These are phyloP conservation scores for Barbatosphaeria neglecta DNA, from an alignment of 495 filamentous ascomycete species.

Conservation along the genomic window DNA sequence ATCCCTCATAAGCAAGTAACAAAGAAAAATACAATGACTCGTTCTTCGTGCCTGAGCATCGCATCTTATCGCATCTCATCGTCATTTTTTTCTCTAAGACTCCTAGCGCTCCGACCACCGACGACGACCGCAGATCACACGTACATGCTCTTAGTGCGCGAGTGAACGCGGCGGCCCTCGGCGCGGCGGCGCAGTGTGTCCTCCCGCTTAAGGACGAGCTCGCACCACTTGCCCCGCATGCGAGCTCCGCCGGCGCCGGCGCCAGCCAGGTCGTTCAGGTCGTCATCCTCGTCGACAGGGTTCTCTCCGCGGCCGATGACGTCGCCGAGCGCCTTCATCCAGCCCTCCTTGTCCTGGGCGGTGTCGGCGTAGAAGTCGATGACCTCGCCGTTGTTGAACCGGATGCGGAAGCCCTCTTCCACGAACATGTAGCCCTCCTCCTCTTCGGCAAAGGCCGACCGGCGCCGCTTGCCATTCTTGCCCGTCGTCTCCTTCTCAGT, in stretches of 20 bases:
- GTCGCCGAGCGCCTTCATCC: constrained; percentile 86
- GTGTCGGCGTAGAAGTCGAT: constrained; percentile 98
- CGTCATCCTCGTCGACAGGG: constrained; percentile 19
- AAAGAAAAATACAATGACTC: constrained; percentile 1
- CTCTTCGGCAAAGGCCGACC: constrained; percentile 93
- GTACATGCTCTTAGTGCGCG: constrained; percentile 44
- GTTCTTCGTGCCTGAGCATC: neutral
- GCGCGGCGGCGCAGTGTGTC: constrained; percentile 30
- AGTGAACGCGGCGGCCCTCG: constrained; percentile 31
- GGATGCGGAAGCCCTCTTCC: constrained; percentile 95
- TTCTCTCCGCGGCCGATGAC: constrained; percentile 61
- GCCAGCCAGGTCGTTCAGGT: constrained; percentile 30
- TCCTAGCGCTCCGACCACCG: neutral
- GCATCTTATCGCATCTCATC: neutral
- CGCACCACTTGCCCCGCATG: constrained; percentile 62
- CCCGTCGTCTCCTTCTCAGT: constrained; percentile 66
- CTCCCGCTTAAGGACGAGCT: constrained; percentile 61
- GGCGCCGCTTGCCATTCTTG: constrained; percentile 66
- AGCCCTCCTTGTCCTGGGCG: constrained; percentile 71
- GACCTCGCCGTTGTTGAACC: constrained; percentile 92
- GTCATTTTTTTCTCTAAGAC: neutral
- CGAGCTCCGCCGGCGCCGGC: constrained; percentile 23
- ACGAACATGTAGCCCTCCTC: constrained; percentile 99
- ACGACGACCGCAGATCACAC: constrained; percentile 9
- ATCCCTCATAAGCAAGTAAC: constrained; percentile 1